Evolutionary conservation across 441 rosid species (phyloP).

Genomic region (Syzygium malaccense): DNA sequence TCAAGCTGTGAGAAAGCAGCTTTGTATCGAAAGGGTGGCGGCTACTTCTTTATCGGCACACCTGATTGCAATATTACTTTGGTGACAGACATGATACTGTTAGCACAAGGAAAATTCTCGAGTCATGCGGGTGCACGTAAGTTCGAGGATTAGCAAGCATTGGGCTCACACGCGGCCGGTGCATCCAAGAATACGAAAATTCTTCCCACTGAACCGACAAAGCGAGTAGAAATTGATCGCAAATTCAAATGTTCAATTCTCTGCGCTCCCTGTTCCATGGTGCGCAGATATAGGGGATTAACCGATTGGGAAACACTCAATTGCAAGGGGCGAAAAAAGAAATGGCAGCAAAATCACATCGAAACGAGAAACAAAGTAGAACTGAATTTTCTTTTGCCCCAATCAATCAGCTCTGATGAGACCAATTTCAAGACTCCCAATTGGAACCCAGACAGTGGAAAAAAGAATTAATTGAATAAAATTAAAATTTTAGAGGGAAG

Average conservation of each 20-base stretch:
- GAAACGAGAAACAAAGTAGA: not conserved
- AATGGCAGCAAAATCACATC: not conserved
- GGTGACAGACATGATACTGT: not conserved
- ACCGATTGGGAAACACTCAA: not conserved
- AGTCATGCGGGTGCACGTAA: not conserved
- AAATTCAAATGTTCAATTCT: not conserved
- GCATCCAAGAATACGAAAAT: not conserved
- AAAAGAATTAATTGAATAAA: conserved; percentile 45
- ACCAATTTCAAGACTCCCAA: not conserved
- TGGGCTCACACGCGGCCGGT: not conserved
- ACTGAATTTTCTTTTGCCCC: not conserved
- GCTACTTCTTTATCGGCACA: not conserved
- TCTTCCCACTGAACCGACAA: not conserved
- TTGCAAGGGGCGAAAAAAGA: not conserved
- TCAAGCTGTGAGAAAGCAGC: not conserved
- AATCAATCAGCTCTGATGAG: not conserved
- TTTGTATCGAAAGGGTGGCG: not conserved
- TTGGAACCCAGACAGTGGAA: not conserved
- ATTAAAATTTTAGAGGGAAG: not conserved
- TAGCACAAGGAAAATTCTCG: not conserved
- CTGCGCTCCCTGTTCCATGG: not conserved
- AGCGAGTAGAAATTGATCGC: not conserved
- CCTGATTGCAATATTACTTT: not conserved
- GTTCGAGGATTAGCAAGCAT: not conserved
- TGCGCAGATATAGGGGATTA: not conserved